These are phyloP conservation scores for Pogostemon cablin DNA, from an alignment of 257 asterid species.

Conservation along the genomic window DNA sequence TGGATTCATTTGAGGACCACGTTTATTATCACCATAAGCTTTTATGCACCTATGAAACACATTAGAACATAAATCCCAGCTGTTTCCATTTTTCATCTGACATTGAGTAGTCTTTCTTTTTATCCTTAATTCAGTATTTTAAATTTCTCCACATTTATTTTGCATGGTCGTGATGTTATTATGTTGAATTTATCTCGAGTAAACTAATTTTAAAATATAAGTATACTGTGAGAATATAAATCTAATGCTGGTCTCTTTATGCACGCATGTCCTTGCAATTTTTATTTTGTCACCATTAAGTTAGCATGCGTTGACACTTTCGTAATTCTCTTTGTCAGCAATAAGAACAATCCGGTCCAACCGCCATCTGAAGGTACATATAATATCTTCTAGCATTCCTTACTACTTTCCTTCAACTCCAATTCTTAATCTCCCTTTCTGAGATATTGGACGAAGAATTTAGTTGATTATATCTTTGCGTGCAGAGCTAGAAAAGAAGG, in stretches of 20 bases:
- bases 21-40: neutral
- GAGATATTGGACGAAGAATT: neutral
- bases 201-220: too few species aligned
- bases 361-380: constrained; percentile 42
- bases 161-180: too few species aligned
- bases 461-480: neutral
- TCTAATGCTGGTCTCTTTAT: neutral
- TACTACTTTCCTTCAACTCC: neutral
- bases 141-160: neutral
- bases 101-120: neutral
- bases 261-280: neutral
- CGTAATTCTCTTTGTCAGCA: constrained; percentile 27
- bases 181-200: too few species aligned
- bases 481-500: constrained; percentile 37
- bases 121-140: neutral
- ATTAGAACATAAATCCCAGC: neutral
- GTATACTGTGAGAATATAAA: neutral
- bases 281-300: too few species aligned
- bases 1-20: neutral
- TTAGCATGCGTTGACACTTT: neutral
- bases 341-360: constrained; percentile 41
- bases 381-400: neutral
- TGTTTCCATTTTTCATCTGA: neutral
- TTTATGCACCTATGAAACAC: neutral
- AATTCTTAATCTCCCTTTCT: neutral